Conservation (phyloP, 2,329 filamentous ascomycete genomes). For the Penicillium sp. region DNA sequence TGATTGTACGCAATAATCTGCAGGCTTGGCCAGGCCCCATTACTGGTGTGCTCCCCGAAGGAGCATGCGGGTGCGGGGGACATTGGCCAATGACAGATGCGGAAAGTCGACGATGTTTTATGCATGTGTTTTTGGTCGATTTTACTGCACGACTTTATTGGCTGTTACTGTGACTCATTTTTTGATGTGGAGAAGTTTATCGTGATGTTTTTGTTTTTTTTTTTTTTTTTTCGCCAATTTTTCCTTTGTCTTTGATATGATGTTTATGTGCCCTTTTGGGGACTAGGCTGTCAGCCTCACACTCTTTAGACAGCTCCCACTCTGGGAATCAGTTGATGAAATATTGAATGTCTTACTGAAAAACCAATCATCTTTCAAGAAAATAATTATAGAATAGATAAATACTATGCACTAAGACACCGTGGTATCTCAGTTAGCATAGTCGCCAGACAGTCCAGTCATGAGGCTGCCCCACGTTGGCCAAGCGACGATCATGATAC, state of each 20-base stretch:
- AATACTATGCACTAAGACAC: neutral
- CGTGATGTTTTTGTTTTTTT: neutral
- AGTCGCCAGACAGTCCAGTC: neutral
- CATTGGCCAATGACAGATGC: conserved; percentile 7
- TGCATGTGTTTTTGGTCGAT: neutral
- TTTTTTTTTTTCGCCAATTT: neutral
- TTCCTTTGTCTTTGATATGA: conserved; percentile 1
- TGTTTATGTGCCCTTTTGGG: neutral
- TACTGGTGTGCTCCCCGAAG: neutral
- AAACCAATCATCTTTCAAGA: neutral
- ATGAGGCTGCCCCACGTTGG: neutral
- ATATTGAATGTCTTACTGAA: neutral
- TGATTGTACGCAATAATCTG: neutral
- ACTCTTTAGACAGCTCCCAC: neutral
- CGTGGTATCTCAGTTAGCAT: neutral
- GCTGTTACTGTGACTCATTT: conserved; percentile 7
- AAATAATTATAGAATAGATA: neutral
- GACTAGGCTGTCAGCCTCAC: neutral
- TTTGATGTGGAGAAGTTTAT: neutral
- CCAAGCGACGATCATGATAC: neutral
- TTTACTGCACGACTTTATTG: conserved; percentile 5
- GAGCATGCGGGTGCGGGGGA: neutral
- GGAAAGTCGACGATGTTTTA: conserved; percentile 3
- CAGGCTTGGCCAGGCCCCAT: neutral
- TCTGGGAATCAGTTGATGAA: neutral